Evolutionary conservation across 2,329 filamentous ascomycete genomes (phyloP).

Genomic region (Exophiala viscosa): DNA sequence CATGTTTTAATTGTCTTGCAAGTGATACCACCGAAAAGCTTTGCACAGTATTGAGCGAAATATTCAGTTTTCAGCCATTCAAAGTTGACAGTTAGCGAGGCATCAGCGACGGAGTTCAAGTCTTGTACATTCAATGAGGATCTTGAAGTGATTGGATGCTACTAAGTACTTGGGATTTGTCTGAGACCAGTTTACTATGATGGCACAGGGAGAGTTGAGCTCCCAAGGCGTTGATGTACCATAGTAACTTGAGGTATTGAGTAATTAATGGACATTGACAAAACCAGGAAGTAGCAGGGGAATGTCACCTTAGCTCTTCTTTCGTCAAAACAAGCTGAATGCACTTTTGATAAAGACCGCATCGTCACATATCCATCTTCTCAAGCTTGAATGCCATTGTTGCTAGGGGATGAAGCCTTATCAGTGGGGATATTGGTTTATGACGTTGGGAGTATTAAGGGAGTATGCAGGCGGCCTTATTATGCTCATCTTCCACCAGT

Average conservation of each 20-base stretch:
- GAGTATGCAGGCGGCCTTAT: too few species aligned
- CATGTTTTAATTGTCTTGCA: slow-evolving; percentile 1
- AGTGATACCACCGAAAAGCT: slow-evolving; percentile 8
- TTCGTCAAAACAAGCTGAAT: too few species aligned
- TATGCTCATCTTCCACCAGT: too few species aligned
- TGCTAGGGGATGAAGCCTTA: too few species aligned
- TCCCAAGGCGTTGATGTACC: not conserved
- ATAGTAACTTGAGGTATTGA: too few species aligned
- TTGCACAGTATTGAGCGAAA: slow-evolving; percentile 14
- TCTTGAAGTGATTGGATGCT: not conserved
- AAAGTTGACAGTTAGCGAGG: slow-evolving; percentile 17
- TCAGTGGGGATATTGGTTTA: too few species aligned
- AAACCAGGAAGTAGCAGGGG: too few species aligned
- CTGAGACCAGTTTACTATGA: not conserved
- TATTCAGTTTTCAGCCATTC: slow-evolving; percentile 12
- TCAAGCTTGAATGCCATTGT: too few species aligned
- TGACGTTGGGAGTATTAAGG: too few species aligned
- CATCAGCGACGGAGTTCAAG: slow-evolving; percentile 24
- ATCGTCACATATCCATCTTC: too few species aligned
- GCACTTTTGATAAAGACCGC: too few species aligned
- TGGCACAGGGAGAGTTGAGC: not conserved
- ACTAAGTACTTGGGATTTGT: not conserved
- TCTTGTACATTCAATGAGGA: slow-evolving; percentile 11
- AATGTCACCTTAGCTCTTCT: too few species aligned
- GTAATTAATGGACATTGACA: not conserved